Base-by-base conservation (phyloP, 352 stramenopile genomes). In the Halophytophthora batemanensis region DNA sequence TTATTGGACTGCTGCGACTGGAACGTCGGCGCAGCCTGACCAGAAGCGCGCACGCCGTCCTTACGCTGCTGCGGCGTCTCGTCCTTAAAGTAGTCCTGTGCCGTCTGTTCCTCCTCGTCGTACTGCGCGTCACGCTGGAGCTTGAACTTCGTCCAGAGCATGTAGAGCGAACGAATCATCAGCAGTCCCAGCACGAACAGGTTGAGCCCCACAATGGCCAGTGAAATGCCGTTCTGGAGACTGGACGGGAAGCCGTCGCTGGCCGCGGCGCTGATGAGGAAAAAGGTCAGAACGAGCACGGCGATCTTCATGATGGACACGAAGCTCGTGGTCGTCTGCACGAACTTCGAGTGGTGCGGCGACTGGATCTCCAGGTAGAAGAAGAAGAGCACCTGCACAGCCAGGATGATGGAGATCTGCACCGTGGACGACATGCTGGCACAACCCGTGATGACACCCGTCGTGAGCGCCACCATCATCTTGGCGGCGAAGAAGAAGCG, bases 401-500 rank as follows among this genome's bases (percentile, higher is more conserved):
- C 71, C 18, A 89, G 66, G 53, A 87, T 66, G 34, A 87, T 56
- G 21, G 68, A 69, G 12, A 87, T 59, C 38, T 89, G 78, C 28
- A 70, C 53, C 23, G 59, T 81, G 33, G 68, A 59, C 28, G 64
- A 73, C 22, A 82, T 67, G 35, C 61, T 71, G n/a, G 81, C 71
- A 54, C 66, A 86, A 6, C 78, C 78, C 17, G 74, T 86, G 11
- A 81, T 49, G 12, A 82, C 73, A 47, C 76, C 78, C 2, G 76
- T 85, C 34, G 77, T 50, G 23, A 90, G 62, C 22, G 78, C 78
- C 13, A 90, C 44, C 64, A 86, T 74, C 76, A 90, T 83, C 62
- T 90, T 91, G 41, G 76, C 64, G 15, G 77, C 73, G 37, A 94
- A 94, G 65, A 92, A 94, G 68, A 77, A 92, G 31, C 81, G 83